Conservation (phyloP, 2,329 filamentous ascomycete genomes). For the Mycocentrospora acerina region DNA sequence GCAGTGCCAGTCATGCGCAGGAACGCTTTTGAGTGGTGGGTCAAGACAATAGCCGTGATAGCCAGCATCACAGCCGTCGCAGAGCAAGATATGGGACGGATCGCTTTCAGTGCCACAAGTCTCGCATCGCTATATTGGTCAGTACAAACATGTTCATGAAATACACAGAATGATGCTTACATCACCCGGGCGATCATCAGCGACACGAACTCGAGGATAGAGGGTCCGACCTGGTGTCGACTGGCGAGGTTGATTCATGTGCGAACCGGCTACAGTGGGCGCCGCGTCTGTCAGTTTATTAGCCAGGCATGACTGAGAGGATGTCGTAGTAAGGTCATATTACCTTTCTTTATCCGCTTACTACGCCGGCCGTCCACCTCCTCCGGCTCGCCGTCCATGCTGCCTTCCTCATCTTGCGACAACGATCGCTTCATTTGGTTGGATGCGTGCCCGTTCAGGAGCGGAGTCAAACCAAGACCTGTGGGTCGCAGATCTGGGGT, state of each 20-base stretch:
- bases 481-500: constrained; percentile 66
- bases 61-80: constrained; percentile 87
- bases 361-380: constrained; percentile 66
- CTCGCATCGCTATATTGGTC: constrained; percentile 69
- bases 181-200: constrained; percentile 59
- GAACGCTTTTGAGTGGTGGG: constrained; percentile 73
- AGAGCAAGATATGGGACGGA: constrained; percentile 68
- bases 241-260: constrained; percentile 92
- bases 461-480: constrained; percentile 45
- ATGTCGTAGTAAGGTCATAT: constrained; percentile 31
- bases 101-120: constrained; percentile 81
- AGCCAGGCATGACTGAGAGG: constrained; percentile 27
- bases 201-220: constrained; percentile 56
- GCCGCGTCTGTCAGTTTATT: constrained; percentile 48
- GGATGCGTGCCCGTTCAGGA: constrained; percentile 53
- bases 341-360: constrained; percentile 89
- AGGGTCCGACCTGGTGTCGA: constrained; percentile 65
- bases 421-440: constrained; percentile 76
- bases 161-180: constrained; percentile 39
- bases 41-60: constrained; percentile 90
- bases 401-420: constrained; percentile 54
- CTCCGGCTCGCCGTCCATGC: constrained; percentile 58
- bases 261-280: constrained; percentile 89
- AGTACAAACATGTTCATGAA: constrained; percentile 21
- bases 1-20: constrained; percentile 93